Evolutionary conservation across 2,329 filamentous ascomycete species (phyloP), one percentile per base, ranked within the genome.

Genomic region (Cordyceps cateniannulata): DNA sequence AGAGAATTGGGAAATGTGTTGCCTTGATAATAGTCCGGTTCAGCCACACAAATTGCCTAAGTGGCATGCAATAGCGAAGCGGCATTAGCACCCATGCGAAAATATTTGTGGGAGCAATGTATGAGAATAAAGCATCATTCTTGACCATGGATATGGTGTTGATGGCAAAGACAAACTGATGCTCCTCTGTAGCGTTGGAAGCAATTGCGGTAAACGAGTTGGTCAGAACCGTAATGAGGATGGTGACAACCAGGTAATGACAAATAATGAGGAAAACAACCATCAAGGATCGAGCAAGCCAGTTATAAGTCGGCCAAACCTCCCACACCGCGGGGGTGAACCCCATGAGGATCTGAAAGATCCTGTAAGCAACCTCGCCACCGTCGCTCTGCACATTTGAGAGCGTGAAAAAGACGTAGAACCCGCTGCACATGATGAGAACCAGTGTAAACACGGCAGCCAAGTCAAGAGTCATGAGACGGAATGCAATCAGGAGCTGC

Each of bases 131-230:
- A 0, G 92, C 90, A 71, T 98, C 93, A n/a, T 95, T 96, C 73
- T 97, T 98, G 65, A 97, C 93, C 90, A 96, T 96, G 5, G 91
- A 96, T 54, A 97, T 96, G 5, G 93, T 96, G 70, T 97, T 98
- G 72, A 98, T 92, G 0, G 93, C 93, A 69, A 98, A 97, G 2
- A 97, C 76, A 70, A 96, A 97, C 79, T 87, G 85, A 64, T 97
- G 93, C 74, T 97, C 93, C 71, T 97, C 89, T 59, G 91, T 91
- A 8, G 93, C 92, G 70, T 97, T 97, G 56, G 91, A 91, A 2
- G 95, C 91, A 70, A 97, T 93, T 1, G 89, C 86, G 89, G 96
- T 96, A 77, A 97, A 98, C 0, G 91, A 96, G 70, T 97, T 97
- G 5, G 93, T 96, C 63, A 98, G 74, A n/a, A 98, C 93, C 0